Conservation (phyloP, 2,329 filamentous ascomycete genomes). For the Celoporthe dispersa region DNA sequence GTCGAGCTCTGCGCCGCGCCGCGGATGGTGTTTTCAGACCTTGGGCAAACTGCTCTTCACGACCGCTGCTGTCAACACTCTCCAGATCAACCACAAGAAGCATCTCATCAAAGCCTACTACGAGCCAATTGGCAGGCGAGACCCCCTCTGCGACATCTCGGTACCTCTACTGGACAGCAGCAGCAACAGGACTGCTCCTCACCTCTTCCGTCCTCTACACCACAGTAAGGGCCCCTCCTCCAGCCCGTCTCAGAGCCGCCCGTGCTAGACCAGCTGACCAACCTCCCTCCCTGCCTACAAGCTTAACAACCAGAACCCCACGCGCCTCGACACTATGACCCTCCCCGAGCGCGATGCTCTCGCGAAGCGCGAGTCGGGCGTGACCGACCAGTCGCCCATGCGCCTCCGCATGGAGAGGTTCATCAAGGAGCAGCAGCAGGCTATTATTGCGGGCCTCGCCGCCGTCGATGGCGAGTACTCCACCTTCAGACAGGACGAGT, state of each 20-base stretch:
- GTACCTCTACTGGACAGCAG: conserved; percentile 41
- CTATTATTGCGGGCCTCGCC: conserved; percentile 83
- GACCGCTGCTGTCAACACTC: conserved; percentile 24
- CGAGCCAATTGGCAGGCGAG: conserved; percentile 29
- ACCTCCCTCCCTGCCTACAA: conserved; percentile 34
- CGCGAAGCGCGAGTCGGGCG: conserved; percentile 75
- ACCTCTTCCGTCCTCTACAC: conserved; percentile 60
- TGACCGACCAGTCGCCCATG: conserved; percentile 86
- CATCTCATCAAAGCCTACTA: conserved; percentile 19
- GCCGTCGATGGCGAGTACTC: conserved; percentile 72
- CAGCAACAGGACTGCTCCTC: conserved; percentile 51
- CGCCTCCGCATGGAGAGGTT: conserved; percentile 96
- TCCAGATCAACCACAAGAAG: conserved; percentile 18
- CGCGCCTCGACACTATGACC: conserved; percentile 64
- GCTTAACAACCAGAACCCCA: conserved; percentile 46
- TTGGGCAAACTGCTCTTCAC: conserved; percentile 12
- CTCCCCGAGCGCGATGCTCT: conserved; percentile 86
- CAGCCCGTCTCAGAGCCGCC: neutral
- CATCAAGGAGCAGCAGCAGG: conserved; percentile 88
- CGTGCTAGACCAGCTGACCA: neutral
- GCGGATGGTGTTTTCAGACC: conserved; percentile 22
- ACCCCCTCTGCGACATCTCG: conserved; percentile 38
- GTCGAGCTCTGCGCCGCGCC: conserved; percentile 29
- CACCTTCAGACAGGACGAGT: conserved; percentile 82
- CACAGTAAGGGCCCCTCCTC: conserved; percentile 51